Conservation (phyloP, 192 early-diverging fungal genomes). For the Backusella morwellensis region DNA sequence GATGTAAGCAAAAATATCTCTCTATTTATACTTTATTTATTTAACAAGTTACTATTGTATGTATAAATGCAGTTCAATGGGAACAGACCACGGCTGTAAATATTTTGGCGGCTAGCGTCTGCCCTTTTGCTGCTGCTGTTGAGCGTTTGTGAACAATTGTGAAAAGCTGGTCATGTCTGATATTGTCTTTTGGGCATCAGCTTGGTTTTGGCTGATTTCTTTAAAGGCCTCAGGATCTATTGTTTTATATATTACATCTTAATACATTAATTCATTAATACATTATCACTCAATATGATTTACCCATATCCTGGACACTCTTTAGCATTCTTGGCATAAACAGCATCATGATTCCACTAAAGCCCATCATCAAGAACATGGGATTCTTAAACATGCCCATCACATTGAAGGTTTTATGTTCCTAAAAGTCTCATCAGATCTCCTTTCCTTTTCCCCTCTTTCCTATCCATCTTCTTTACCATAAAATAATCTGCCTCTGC, state of each 20-base stretch:
- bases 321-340: slow-evolving; percentile 58
- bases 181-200: slow-evolving; percentile 41
- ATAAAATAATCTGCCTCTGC: slow-evolving; percentile 46
- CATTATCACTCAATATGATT: neutral
- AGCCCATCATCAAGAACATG: slow-evolving; percentile 59
- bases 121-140: neutral
- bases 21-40: neutral
- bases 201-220: slow-evolving; percentile 47
- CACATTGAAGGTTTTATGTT: slow-evolving; percentile 53
- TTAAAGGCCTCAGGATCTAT: slow-evolving; percentile 48
- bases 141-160: slow-evolving; percentile 21
- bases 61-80: neutral
- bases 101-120: neutral
- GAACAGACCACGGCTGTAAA: neutral
- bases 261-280: neutral
- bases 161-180: slow-evolving; percentile 49
- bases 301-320: slow-evolving; percentile 34
- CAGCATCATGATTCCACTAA: slow-evolving; percentile 51
- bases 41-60: neutral
- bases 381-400: slow-evolving; percentile 55
- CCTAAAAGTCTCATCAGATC: slow-evolving; percentile 19
- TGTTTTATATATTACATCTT: neutral
- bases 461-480: slow-evolving; percentile 26
- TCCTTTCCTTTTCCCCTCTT: neutral
- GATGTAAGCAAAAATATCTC: neutral